phyloP scores from a whole-genome alignment of 139 green algal species.

The Volvox africanus region DNA sequence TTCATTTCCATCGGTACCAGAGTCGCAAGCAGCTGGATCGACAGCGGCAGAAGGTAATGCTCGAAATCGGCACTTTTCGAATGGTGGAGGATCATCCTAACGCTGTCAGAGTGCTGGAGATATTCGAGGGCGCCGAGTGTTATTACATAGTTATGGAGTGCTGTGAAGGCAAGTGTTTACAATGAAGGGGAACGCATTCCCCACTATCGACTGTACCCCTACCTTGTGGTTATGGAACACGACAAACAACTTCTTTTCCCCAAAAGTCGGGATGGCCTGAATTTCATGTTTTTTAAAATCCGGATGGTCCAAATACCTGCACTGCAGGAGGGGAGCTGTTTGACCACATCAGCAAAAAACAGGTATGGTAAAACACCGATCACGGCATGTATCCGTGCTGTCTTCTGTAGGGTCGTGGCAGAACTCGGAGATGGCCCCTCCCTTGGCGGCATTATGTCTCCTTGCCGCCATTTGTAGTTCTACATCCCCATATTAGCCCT shows the following conservation, averaged over 20 bases:
- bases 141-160: conserved; percentile 75
- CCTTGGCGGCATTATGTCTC: no score
- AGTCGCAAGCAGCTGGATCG: conserved; percentile 48
- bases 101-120: conserved; percentile 66
- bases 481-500: no score
- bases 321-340: conserved; percentile 69
- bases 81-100: conserved; percentile 69
- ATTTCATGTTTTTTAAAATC: no score
- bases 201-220: no score
- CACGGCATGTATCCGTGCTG: no score
- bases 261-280: no score
- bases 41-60: conserved; percentile 63
- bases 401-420: no score
- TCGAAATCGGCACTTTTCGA: conserved; percentile 64
- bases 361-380: conserved; percentile 8
- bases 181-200: no score
- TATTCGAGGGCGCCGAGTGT: conserved; percentile 59
- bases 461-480: no score
- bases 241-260: no score
- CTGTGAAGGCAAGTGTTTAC: conserved; percentile 40
- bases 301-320: not conserved
- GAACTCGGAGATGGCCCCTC: no score
- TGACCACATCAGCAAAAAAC: conserved; percentile 69
- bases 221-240: no score
- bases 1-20: conserved; percentile 18